These are phyloP conservation scores for Scedosporium minutisporum DNA, from an alignment of 2,329 filamentous ascomycete genomes.

Conservation along the genomic window DNA sequence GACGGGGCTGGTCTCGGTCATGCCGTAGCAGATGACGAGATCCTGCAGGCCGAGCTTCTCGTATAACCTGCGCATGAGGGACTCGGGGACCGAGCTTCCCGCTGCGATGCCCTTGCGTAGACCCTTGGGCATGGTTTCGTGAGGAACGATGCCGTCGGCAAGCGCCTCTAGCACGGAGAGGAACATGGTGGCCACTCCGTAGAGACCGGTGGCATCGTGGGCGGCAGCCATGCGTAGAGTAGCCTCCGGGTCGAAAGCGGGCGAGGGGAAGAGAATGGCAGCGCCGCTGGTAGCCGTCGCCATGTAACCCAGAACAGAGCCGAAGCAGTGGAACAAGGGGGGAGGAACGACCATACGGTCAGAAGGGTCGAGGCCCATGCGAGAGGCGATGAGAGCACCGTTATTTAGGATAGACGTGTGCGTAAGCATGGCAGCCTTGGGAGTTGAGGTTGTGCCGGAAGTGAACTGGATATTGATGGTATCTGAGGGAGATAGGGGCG, in stretches of 20 bases:
- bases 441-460: constrained; percentile 81
- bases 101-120: constrained; percentile 87
- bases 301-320: constrained; percentile 88
- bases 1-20: constrained; percentile 82
- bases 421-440: constrained; percentile 83
- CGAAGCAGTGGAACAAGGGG: constrained; percentile 86
- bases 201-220: constrained; percentile 54
- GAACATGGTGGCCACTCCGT: constrained; percentile 94
- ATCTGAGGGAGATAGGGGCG: constrained; percentile 49
- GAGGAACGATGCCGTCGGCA: constrained; percentile 25
- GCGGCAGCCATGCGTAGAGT: constrained; percentile 49
- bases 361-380: constrained; percentile 67
- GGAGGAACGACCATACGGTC: constrained; percentile 81
- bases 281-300: constrained; percentile 76
- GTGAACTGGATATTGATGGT: constrained; percentile 96
- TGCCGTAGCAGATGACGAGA: constrained; percentile 89
- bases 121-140: constrained; percentile 17
- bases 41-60: constrained; percentile 65
- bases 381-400: constrained; percentile 69
- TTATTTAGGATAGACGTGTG: constrained; percentile 91
- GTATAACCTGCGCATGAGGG: constrained; percentile 71
- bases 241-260: constrained; percentile 74
- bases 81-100: constrained; percentile 72
- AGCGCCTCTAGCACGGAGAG: constrained; percentile 75
- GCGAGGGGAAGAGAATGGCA: constrained; percentile 73